Evolutionary conservation across 805 yeast genomes (phyloP).

Genomic region (Saccharomycopsis oosterbeekiorum): DNA sequence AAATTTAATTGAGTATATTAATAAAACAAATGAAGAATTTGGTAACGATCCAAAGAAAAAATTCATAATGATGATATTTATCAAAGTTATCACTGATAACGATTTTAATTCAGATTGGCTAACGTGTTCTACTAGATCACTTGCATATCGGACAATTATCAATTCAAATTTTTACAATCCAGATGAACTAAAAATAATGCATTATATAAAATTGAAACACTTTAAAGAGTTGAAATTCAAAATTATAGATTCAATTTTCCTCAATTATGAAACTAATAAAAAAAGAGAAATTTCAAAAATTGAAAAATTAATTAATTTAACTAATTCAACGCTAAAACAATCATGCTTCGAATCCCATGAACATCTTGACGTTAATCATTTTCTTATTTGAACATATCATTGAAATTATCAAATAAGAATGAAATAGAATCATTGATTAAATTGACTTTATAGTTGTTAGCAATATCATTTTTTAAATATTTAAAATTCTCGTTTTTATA

Average conservation of each 20-base stretch:
- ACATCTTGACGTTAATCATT: neutral
- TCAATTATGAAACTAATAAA: slow-evolving; percentile 6
- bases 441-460: slow-evolving; percentile 15
- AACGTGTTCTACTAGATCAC: neutral
- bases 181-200: neutral
- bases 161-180: neutral
- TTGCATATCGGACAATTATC: neutral
- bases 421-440: slow-evolving; percentile 12
- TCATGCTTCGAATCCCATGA: neutral
- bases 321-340: slow-evolving; percentile 10
- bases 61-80: neutral
- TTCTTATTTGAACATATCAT: slow-evolving; percentile 13
- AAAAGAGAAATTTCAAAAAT: slow-evolving; percentile 6
- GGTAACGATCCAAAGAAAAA: neutral
- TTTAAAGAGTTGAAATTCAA: slow-evolving; percentile 6
- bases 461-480: slow-evolving; percentile 10
- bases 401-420: slow-evolving; percentile 12
- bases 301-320: slow-evolving; percentile 16
- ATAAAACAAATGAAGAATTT: neutral
- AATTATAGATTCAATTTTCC: slow-evolving; percentile 11
- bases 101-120: neutral
- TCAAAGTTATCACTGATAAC: neutral
- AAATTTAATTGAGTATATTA: neutral
- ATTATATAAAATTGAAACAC: slow-evolving; percentile 1
- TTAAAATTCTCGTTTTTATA: slow-evolving; percentile 10